Evolutionary conservation across 257 asterid species (phyloP), one percentile per base, ranked within the genome.

Genomic region (Scutellaria barbata): DNA sequence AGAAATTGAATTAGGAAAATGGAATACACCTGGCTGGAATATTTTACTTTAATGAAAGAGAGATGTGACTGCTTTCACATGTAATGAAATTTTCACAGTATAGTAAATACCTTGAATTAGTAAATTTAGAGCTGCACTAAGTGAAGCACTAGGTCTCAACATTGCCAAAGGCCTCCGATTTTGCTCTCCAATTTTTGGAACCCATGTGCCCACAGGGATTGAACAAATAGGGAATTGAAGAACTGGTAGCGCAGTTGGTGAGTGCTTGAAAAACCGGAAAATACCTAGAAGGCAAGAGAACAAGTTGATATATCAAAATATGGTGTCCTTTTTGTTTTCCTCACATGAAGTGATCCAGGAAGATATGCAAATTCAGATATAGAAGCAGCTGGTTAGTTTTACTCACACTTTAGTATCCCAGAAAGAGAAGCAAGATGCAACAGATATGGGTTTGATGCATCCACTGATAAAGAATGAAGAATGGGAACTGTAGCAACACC

Each of bases 341-440:
- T 12, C 35, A 40, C 45, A 54, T 13, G 56, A 46, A 30, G 35
- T 43, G 25, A 46, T 53, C 41, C 39, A 59, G 43, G 66, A 71
- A 45, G 39, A 55, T 5, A 55, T 10, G 35, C 50, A 42, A 37
- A n/a, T 39, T 62, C 46, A 51, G 33, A 63, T 10, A 48, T 42
- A 59, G 9, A 59, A 71, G 40, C 18, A 39, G 25, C 25, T 35
- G 53, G 65, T 41, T 61, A 11, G 11, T 16, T 73, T 57, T 62
- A 61, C 84, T 86, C 80, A 90, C 98, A 81, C 86, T 89, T 89
- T 54, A 93, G 81, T 67, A 93, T 75, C 76, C 89, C 97, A 46
- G 92, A 86, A 59, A 93, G 95, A 33, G 98, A 93, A 81, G 96
- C 94, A 74, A 93, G 85, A 79, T 93, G 96, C 78, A 93, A 80